A percentile compares a stretch with the other conserved stretches of the same genome.
These are phyloP conservation scores for Daldinia sp. DNA, from an alignment of 2,329 filamentous ascomycete species.

Conservation along the genomic window DNA sequence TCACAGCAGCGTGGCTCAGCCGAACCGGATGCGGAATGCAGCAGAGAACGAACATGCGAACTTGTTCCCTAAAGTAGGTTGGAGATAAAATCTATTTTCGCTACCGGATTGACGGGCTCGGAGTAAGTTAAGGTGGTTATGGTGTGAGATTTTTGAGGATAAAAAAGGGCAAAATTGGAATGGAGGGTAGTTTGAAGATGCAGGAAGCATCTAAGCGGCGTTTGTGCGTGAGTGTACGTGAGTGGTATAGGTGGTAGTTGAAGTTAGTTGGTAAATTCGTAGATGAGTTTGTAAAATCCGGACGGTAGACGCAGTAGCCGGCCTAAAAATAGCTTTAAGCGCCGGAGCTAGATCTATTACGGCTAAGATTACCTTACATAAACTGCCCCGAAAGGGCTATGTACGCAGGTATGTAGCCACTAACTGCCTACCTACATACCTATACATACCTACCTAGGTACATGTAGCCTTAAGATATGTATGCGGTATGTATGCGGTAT, in stretches of 20 bases:
- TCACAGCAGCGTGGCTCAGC: conserved; percentile 35
- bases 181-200: conserved; percentile 29
- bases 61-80: conserved; percentile 18
- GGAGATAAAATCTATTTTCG: conserved; percentile 24
- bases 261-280: neutral
- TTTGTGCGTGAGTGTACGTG: conserved; percentile 6
- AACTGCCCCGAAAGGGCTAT: conserved; percentile 8
- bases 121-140: conserved; percentile 6
- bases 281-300: conserved; percentile 7
- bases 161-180: conserved; percentile 13
- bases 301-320: conserved; percentile 14
- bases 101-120: conserved; percentile 14
- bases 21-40: conserved; percentile 29
- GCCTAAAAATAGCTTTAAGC: conserved; percentile 41
- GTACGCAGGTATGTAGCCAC: neutral
- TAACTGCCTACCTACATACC: neutral
- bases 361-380: conserved; percentile 20
- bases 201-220: conserved; percentile 14
- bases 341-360: conserved; percentile 17
- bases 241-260: neutral
- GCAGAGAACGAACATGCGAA: conserved; percentile 15
- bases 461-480: neutral
- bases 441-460: neutral
- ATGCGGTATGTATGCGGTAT: neutral
- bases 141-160: conserved; percentile 8